phyloP scores from a whole-genome alignment of 805 yeast species.

The Monosporozyma unispora region DNA sequence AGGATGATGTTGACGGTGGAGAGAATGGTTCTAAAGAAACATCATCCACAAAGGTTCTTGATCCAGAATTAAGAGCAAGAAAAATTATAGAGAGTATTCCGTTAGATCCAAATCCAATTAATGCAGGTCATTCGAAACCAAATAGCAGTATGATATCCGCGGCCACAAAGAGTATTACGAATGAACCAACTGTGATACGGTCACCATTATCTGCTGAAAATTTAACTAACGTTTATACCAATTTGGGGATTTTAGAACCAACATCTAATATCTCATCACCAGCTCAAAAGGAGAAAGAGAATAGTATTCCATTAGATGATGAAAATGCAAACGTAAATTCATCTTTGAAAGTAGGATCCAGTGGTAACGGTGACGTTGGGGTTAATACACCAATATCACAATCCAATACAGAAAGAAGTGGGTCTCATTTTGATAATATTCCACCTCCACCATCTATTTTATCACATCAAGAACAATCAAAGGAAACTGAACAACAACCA shows the following conservation, averaged over 20 bases:
- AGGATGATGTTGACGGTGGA: no score
- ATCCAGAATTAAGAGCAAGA: constrained; percentile 38
- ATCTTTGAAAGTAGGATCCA: not conserved
- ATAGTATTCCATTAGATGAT: not conserved
- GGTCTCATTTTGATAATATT: not conserved
- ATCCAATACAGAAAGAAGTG: not conserved
- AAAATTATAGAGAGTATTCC: constrained; percentile 72
- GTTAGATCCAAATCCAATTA: constrained; percentile 72
- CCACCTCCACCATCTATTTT: not conserved
- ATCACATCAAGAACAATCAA: not conserved
- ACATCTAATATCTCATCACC: not conserved
- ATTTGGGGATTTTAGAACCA: not conserved
- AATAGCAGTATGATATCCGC: constrained; percentile 10
- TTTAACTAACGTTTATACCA: not conserved
- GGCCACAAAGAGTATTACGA: constrained; percentile 6
- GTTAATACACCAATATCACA: not conserved
- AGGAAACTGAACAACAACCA: not conserved
- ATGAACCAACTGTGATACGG: not conserved
- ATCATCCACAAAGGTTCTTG: constrained; percentile 25
- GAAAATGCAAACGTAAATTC: not conserved
- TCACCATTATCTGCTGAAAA: constrained; percentile 3
- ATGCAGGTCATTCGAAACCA: constrained; percentile 19
- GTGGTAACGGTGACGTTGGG: not conserved
- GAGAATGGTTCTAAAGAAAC: constrained; percentile 1
- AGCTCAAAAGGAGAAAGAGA: not conserved